phyloP scores from a whole-genome alignment of 2,329 filamentous ascomycete genomes.

The Helicocarpus griseus region DNA sequence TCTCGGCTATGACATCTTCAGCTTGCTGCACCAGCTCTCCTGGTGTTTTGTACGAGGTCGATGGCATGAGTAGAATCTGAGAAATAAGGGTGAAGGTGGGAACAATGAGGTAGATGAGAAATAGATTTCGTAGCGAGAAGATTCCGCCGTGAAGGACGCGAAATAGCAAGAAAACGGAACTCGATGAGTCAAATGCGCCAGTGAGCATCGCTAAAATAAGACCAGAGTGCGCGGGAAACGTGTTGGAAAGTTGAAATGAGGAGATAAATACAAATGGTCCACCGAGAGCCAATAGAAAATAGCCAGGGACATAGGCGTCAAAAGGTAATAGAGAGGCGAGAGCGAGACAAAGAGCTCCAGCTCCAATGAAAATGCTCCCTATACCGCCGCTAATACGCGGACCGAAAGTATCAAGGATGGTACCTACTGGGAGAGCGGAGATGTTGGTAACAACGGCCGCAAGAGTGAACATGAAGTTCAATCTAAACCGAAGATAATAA shows the following conservation, averaged over 20 bases:
- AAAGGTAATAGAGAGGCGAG: constrained; percentile 56
- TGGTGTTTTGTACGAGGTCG: constrained; percentile 71
- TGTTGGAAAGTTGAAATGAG: constrained; percentile 75
- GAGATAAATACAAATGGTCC: constrained; percentile 76
- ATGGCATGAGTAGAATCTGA: constrained; percentile 64
- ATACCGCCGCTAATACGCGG: constrained; percentile 66
- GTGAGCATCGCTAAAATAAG: constrained; percentile 72
- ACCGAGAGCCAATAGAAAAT: constrained; percentile 66
- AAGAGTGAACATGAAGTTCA: constrained; percentile 89
- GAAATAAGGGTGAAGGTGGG: constrained; percentile 56
- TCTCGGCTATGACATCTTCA: constrained; percentile 43
- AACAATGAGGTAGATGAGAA: constrained; percentile 61
- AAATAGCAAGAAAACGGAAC: constrained; percentile 37
- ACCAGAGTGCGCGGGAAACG: constrained; percentile 66
- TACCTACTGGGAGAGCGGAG: constrained; percentile 73
- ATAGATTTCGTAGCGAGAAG: constrained; percentile 55
- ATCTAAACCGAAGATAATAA: constrained; percentile 26
- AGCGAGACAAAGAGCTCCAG: constrained; percentile 64
- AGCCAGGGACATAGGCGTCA: constrained; percentile 66
- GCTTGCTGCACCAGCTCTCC: constrained; percentile 71
- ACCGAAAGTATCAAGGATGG: constrained; percentile 72
- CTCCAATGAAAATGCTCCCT: constrained; percentile 57
- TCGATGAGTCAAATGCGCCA: constrained; percentile 74
- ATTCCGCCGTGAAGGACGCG: constrained; percentile 23
- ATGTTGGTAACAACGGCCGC: constrained; percentile 84